Evolutionary conservation across 495 filamentous ascomycete species (phyloP).

Genomic region (Staphylotrichum tortipilum): DNA sequence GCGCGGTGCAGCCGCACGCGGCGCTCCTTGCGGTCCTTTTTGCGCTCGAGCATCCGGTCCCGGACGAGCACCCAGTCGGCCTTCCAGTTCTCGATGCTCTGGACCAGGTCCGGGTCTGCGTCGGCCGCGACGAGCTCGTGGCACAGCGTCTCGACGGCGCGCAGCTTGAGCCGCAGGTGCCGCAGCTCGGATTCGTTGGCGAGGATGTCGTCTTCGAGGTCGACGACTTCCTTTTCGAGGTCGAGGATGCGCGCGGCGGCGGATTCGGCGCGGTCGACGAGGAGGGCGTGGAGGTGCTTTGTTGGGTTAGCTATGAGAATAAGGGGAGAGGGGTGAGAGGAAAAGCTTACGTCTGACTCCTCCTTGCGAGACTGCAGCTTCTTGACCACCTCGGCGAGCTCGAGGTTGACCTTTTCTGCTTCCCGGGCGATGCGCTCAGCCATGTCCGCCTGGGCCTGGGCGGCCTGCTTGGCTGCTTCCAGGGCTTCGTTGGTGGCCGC

Average conservation of each 20-base stretch:
- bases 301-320: neutral
- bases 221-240: conserved; percentile 38
- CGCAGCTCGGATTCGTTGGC: conserved; percentile 34
- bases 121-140: conserved; percentile 31
- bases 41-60: conserved; percentile 17
- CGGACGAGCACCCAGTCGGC: conserved; percentile 32
- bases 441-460: conserved; percentile 13
- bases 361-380: conserved; percentile 38
- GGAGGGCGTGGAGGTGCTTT: conserved; percentile 45
- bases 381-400: conserved; percentile 28
- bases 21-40: conserved; percentile 10
- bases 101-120: conserved; percentile 33
- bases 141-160: conserved; percentile 45
- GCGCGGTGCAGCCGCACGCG: conserved; percentile 2
- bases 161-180: conserved; percentile 44
- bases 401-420: conserved; percentile 32
- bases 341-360: conserved; percentile 39
- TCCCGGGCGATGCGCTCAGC: conserved; percentile 29
- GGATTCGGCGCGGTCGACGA: conserved; percentile 42
- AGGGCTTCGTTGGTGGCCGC: conserved; percentile 24
- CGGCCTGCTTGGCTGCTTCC: conserved; percentile 10
- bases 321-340: neutral
- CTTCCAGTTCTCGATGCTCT: conserved; percentile 40
- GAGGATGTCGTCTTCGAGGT: conserved; percentile 33
- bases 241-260: conserved; percentile 44